Evolutionary conservation across 805 yeast species (phyloP).

Genomic region (Millerozyma miso): DNA sequence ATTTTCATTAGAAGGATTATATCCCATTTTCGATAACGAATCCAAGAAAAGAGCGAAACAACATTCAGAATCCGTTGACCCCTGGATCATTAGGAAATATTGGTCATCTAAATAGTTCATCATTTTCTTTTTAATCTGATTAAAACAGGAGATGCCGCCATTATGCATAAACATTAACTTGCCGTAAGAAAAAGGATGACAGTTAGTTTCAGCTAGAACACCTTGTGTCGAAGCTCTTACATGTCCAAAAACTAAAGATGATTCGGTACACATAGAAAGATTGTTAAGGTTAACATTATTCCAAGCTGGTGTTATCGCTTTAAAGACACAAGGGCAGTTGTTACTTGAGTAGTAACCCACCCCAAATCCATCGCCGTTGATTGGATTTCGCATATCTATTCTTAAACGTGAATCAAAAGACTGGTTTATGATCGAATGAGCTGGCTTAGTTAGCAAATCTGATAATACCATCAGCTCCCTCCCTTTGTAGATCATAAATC

Average conservation of each 20-base stretch:
- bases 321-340: conserved; percentile 84
- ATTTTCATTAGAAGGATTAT: conserved; percentile 49
- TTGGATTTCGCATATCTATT: conserved; percentile 84
- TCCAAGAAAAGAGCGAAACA: conserved; percentile 87
- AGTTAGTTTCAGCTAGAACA: conserved; percentile 87
- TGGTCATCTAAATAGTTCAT: conserved; percentile 73
- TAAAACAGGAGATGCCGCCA: conserved; percentile 80
- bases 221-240: conserved; percentile 97
- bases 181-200: conserved; percentile 92
- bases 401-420: conserved; percentile 88
- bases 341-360: conserved; percentile 73
- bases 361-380: conserved; percentile 98
- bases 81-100: conserved; percentile 78
- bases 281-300: conserved; percentile 86
- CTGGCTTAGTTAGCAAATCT: conserved; percentile 87
- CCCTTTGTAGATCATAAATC: conserved; percentile 89
- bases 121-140: conserved; percentile 65
- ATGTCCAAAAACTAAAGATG: conserved; percentile 85
- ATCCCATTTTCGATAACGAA: conserved; percentile 69
- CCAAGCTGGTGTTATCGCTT: conserved; percentile 98
- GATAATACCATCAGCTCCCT: conserved; percentile 83
- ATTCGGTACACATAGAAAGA: conserved; percentile 82
- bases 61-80: conserved; percentile 95
- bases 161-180: conserved; percentile 95
- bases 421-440: conserved; percentile 95